Percentiles rank a stretch among this genome's conserved stretches.
These are phyloP conservation scores for Chlorokybus atmophyticus DNA, from an alignment of 139 green algal species.

Conservation along the genomic window DNA sequence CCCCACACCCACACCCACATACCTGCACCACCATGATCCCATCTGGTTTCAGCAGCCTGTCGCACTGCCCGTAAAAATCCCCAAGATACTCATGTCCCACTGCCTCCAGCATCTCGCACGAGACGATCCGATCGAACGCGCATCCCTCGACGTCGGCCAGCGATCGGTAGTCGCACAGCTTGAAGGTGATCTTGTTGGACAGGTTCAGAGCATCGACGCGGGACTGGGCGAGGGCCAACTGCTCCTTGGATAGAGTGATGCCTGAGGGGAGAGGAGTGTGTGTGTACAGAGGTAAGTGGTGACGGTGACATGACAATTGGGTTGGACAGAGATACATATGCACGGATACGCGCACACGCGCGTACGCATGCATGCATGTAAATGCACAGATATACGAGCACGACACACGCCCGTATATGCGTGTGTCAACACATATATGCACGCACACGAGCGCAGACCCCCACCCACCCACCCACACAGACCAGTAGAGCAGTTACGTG, in stretches of 20 bases:
- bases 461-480: too few relatives aligned
- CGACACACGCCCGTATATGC: too few relatives aligned
- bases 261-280: too few relatives aligned
- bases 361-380: too few relatives aligned
- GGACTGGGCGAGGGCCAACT: slow-evolving; percentile 63
- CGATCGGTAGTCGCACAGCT: slow-evolving; percentile 85
- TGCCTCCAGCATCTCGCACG: slow-evolving; percentile 95
- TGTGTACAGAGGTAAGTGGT: too few relatives aligned
- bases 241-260: slow-evolving; percentile 80
- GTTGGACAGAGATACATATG: too few relatives aligned
- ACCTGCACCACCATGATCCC: slow-evolving; percentile 26
- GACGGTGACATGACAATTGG: too few relatives aligned
- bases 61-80: slow-evolving; percentile 20
- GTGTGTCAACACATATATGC: too few relatives aligned
- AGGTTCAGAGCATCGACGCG: slow-evolving; percentile 68
- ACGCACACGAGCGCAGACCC: too few relatives aligned
- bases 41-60: slow-evolving; percentile 17
- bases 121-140: slow-evolving; percentile 74
- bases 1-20: not conserved
- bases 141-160: slow-evolving; percentile 31
- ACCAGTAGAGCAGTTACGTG: too few relatives aligned
- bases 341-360: too few relatives aligned
- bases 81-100: slow-evolving; percentile 85
- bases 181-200: slow-evolving; percentile 56
- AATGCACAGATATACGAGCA: too few relatives aligned